These are phyloP conservation scores for Pichia sp. DNA, from an alignment of 1,139 yeast genomes.

Conservation along the genomic window DNA sequence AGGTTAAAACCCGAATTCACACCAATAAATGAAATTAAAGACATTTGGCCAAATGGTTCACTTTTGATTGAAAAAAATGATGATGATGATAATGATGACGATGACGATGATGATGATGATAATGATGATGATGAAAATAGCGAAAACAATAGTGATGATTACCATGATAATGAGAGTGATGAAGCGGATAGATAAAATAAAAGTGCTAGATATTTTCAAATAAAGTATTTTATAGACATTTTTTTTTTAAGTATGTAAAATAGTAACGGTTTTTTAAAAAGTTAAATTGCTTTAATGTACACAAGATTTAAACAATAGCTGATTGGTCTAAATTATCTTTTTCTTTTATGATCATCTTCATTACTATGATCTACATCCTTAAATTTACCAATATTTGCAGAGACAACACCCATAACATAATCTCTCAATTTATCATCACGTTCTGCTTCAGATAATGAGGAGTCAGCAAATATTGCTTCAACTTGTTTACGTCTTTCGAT, in stretches of 20 bases:
- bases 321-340: slow-evolving; percentile 14
- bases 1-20: slow-evolving; percentile 33
- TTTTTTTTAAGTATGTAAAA: neutral
- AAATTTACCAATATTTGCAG: slow-evolving; percentile 34
- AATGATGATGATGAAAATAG: slow-evolving; percentile 9
- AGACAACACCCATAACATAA: slow-evolving; percentile 59
- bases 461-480: slow-evolving; percentile 67
- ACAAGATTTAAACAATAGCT: neutral
- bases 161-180: neutral
- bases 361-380: slow-evolving; percentile 11
- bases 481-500: slow-evolving; percentile 48
- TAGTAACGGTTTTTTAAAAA: neutral
- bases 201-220: neutral
- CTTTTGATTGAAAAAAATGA: slow-evolving; percentile 43
- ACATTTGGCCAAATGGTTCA: slow-evolving; percentile 60
- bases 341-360: slow-evolving; percentile 21
- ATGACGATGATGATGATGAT: slow-evolving; percentile 17
- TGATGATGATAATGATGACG: slow-evolving; percentile 30
- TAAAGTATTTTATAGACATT: neutral
- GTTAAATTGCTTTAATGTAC: neutral
- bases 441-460: slow-evolving; percentile 58
- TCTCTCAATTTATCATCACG: slow-evolving; percentile 49
- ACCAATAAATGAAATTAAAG: slow-evolving; percentile 37
- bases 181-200: neutral
- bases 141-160: neutral